phyloP scores from a whole-genome alignment of 2,329 filamentous ascomycete species.

The Microdochium paspali region DNA sequence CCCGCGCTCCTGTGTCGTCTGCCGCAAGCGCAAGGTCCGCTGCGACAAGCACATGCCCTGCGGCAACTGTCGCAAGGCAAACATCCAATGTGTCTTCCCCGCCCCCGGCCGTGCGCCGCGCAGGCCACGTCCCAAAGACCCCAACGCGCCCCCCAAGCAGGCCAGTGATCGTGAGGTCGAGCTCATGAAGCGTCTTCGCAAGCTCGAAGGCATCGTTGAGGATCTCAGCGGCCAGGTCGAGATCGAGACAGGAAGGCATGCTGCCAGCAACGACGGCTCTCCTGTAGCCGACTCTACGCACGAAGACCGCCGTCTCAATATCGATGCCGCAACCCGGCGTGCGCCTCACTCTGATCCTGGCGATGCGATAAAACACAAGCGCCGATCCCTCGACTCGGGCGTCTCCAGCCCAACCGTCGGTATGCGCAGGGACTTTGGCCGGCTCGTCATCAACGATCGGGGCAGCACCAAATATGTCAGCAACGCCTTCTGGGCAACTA shows the following conservation, averaged over 20 bases:
- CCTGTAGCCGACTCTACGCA: slow-evolving; percentile 17
- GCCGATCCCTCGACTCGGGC: not conserved
- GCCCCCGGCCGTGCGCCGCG: slow-evolving; percentile 64
- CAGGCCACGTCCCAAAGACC: slow-evolving; percentile 54
- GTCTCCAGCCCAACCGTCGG: slow-evolving; percentile 20
- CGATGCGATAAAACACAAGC: not conserved
- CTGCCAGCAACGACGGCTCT: slow-evolving; percentile 22
- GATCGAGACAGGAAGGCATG: slow-evolving; percentile 34
- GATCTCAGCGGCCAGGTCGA: slow-evolving; percentile 57
- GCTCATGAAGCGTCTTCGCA: slow-evolving; percentile 61
- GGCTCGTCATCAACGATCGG: slow-evolving; percentile 60
- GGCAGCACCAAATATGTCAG: slow-evolving; percentile 65
- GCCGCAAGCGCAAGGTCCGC: slow-evolving; percentile 49
- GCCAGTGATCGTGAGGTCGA: slow-evolving; percentile 57
- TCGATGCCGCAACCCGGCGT: slow-evolving; percentile 5
- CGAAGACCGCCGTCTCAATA: slow-evolving; percentile 1
- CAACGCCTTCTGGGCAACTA: slow-evolving; percentile 66
- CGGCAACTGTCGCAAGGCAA: slow-evolving; percentile 62
- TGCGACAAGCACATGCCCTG: slow-evolving; percentile 74
- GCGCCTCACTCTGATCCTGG: slow-evolving; percentile 8
- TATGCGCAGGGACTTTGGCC: slow-evolving; percentile 48
- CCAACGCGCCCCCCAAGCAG: slow-evolving; percentile 49
- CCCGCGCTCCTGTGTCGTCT: slow-evolving; percentile 1
- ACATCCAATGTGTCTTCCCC: slow-evolving; percentile 66
- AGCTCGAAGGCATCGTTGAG: slow-evolving; percentile 68